These are phyloP conservation scores for Fraxinus baroniana DNA, from an alignment of 305 asterid species.

Conservation along the genomic window DNA sequence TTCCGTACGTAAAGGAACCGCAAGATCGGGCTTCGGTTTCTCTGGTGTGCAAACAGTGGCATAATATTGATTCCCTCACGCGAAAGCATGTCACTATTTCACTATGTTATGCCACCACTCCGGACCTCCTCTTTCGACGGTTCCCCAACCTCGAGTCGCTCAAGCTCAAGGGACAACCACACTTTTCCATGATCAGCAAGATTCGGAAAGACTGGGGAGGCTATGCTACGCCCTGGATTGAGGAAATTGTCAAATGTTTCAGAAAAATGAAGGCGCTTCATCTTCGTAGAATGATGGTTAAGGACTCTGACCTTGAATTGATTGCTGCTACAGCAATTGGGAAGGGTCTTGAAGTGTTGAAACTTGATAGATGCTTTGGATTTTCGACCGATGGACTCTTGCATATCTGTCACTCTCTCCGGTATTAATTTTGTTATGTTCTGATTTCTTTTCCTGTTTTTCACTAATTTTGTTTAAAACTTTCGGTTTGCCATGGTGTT, in stretches of 20 bases:
- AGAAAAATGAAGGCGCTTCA: conserved; percentile 67
- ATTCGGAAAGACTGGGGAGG: too few relatives aligned
- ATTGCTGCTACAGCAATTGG: conserved; percentile 41
- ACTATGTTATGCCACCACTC: conserved; percentile 70
- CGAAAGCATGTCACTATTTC: conserved; percentile 87
- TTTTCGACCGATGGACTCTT: conserved; percentile 64
- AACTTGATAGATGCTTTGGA: conserved; percentile 83
- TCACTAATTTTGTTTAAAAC: too few relatives aligned
- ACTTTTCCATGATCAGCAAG: too few relatives aligned
- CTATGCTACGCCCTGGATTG: conserved; percentile 72
- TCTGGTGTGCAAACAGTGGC: conserved; percentile 59
- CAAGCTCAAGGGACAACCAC: conserved; percentile 41
- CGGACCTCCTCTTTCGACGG: conserved; percentile 49
- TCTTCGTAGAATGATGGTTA: conserved; percentile 81
- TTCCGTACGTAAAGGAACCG: conserved; percentile 72
- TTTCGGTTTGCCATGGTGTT: too few relatives aligned
- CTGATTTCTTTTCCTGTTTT: too few relatives aligned
- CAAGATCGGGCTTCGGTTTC: conserved; percentile 70
- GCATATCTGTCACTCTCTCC: conserved; percentile 56
- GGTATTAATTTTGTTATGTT: conserved; percentile 33
- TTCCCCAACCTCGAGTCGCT: conserved; percentile 79
- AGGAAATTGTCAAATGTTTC: conserved; percentile 36
- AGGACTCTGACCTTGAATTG: conserved; percentile 74
- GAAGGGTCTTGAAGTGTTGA: conserved; percentile 54
- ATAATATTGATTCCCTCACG: conserved; percentile 70